Base-by-base conservation (phyloP, 179 eudicot genomes). In the Gypsophila paniculata region DNA sequence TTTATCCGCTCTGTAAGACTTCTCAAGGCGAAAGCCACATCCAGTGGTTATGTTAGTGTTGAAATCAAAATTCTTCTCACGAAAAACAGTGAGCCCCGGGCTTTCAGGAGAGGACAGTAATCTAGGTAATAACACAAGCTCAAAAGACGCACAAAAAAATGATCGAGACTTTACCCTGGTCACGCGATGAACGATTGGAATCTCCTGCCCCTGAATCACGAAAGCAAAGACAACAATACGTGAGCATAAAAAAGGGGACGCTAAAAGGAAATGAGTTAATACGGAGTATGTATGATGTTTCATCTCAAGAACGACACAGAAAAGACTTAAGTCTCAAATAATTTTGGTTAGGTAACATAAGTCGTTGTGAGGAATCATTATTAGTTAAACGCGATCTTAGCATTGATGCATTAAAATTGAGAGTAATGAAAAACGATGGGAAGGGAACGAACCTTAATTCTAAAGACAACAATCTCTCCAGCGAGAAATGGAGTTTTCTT, bases 401-500 rank as follows among this genome's bases (percentile, higher is more conserved):
- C 34, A 29, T 29, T 29, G 34, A 29, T 29, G 34, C 22, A 2
- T 51, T 22, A n/a, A 53, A 52, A 32, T 6, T 61, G 49, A 61
- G 17, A 34, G 18, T 5, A 49, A n/a, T 10, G 11, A 65, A 21
- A 22, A 58, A 7, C 4, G 18, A 5, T 42, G 8, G 1, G 26
- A 6, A 23, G 13, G 34, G 38, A 34, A 32, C 6, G n/a, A 51
- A 81, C 84, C 79, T 81, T 61, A 13, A 81, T 62, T 10, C 75
- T 75, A 66, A 81, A 81, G 4, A 81, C 79, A 42, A 81, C 66
- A 65, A 81, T 78, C 71, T 81, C 82, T 64, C 84, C 84, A 0
- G 74, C 46, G 39, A 51, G 77, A 63, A 75, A 72, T 2, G 84
- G 82, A 49, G 65, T 39, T 53, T 68, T 59, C 4, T 64, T 72